Evolutionary conservation across 1,284 basidiomycete species (phyloP).

Genomic region (Porodaedalea pini): DNA sequence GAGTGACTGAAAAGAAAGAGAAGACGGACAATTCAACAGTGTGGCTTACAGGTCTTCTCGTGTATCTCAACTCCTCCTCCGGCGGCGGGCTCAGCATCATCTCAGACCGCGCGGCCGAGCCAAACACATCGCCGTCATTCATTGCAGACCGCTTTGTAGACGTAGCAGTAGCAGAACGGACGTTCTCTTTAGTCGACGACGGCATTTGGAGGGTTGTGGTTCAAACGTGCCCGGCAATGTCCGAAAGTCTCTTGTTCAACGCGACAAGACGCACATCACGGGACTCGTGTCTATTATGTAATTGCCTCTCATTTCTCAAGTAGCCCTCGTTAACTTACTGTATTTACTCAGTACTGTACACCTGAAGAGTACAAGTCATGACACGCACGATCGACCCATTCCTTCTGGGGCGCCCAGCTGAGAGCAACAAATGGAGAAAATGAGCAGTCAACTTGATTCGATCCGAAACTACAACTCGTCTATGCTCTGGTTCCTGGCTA

Average conservation of each 20-base stretch:
- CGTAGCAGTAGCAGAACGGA: not conserved
- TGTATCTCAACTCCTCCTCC: conserved; percentile 12
- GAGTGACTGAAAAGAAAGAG: not conserved
- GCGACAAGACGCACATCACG: conserved; percentile 2
- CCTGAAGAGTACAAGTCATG: too few relatives aligned
- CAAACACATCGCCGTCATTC: conserved; percentile 8
- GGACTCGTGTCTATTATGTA: not conserved
- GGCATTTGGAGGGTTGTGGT: conserved; percentile 8
- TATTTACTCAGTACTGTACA: too few relatives aligned
- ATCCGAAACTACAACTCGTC: too few relatives aligned
- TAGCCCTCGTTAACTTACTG: too few relatives aligned
- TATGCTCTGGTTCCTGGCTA: too few relatives aligned
- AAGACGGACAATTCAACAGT: not conserved
- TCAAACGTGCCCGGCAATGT: not conserved
- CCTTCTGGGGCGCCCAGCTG: too few relatives aligned
- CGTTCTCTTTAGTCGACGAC: conserved; percentile 16
- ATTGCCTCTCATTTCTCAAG: not conserved
- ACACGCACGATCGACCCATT: too few relatives aligned
- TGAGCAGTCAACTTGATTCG: too few relatives aligned
- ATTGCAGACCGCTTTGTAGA: not conserved
- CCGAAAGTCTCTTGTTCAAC: conserved; percentile 1
- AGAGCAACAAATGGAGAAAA: too few relatives aligned
- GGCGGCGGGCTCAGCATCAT: conserved; percentile 17
- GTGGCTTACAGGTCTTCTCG: conserved; percentile 4
- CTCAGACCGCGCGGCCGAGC: not conserved